These are phyloP conservation scores for Penstemon newberryi DNA, from an alignment of 257 asterid genomes.

Conservation along the genomic window DNA sequence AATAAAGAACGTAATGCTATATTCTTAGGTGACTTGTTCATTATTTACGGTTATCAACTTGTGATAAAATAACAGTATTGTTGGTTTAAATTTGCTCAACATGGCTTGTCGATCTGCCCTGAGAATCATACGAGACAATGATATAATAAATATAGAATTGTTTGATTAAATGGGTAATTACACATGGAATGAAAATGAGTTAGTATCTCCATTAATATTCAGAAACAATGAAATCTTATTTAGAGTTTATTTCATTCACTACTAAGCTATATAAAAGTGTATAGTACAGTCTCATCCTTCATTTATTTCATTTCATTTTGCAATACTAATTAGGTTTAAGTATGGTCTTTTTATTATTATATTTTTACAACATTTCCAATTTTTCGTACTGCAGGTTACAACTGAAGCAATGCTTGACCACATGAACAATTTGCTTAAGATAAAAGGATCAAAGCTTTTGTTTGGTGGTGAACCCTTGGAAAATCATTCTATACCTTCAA, in stretches of 20 bases:
- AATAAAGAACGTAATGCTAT: background rate
- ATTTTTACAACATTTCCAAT: too few relatives aligned
- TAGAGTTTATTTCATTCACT: too few relatives aligned
- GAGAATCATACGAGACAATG: background rate
- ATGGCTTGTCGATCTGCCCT: background rate
- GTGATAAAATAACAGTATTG: background rate
- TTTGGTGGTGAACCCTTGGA: slow-evolving; percentile 84
- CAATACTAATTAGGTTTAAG: too few relatives aligned
- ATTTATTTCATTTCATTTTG: too few relatives aligned
- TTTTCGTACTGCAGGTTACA: slow-evolving; percentile 52
- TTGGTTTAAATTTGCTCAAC: background rate
- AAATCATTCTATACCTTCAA: slow-evolving; percentile 76
- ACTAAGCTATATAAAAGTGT: too few relatives aligned
- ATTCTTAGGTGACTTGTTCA: background rate
- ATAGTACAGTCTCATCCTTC: too few relatives aligned
- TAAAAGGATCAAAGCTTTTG: slow-evolving; percentile 77
- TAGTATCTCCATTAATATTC: too few relatives aligned
- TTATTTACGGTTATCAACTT: too few relatives aligned
- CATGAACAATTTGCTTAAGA: slow-evolving; percentile 63
- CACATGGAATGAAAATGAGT: too few relatives aligned
- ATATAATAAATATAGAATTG: background rate
- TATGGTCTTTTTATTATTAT: too few relatives aligned
- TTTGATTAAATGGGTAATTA: background rate
- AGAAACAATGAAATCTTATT: too few relatives aligned
- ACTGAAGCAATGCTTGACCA: slow-evolving; percentile 85